phyloP scores from a whole-genome alignment of 805 yeast genomes.

The Debaryomyces maramus region DNA sequence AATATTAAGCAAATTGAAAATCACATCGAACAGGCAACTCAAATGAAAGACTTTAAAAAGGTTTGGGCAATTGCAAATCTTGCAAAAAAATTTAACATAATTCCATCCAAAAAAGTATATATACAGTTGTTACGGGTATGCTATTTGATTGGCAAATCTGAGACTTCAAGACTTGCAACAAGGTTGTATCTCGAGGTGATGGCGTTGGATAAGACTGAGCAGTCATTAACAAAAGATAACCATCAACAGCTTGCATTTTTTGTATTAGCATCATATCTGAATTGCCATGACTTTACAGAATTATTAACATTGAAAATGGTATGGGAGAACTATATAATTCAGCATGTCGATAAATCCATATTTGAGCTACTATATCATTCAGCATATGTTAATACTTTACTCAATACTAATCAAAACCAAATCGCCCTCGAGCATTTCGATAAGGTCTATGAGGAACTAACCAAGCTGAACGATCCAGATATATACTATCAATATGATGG shows the following conservation, averaged over 20 bases:
- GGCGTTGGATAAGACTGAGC: constrained; percentile 1
- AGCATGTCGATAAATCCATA: constrained; percentile 3
- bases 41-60: background rate
- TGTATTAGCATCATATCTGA: constrained; percentile 5
- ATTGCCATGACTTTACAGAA: constrained; percentile 20
- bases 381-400: constrained; percentile 20
- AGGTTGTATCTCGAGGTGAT: constrained; percentile 6
- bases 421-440: constrained; percentile 22
- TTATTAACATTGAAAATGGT: constrained; percentile 20
- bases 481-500: background rate
- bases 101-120: constrained; percentile 3
- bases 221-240: constrained; percentile 1
- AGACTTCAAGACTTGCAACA: constrained; percentile 2
- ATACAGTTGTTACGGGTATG: constrained; percentile 5
- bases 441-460: constrained; percentile 3
- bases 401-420: constrained; percentile 24
- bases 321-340: constrained; percentile 18
- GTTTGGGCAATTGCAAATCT: constrained; percentile 5
- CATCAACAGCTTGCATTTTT: constrained; percentile 4
- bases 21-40: background rate
- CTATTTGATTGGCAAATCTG: constrained; percentile 1
- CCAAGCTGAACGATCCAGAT: background rate
- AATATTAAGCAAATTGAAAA: background rate
- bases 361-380: constrained; percentile 20
- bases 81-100: background rate